Conservation (phyloP, 2,329 filamentous ascomycete species). For the Lizonia empirigonia region DNA sequence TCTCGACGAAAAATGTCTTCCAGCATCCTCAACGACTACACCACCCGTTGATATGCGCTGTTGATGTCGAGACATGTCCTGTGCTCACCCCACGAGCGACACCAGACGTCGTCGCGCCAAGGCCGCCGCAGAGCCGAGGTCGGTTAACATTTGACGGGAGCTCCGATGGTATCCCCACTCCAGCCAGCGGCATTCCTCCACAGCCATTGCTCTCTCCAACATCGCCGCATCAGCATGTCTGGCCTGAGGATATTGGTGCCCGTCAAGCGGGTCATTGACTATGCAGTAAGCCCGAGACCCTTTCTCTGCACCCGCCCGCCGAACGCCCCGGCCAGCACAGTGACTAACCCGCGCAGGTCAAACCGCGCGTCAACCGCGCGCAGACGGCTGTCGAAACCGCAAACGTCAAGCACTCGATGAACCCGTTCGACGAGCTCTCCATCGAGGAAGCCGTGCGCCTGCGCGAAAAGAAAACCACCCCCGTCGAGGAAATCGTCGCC, state of each 20-base stretch:
- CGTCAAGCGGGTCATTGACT: conserved; percentile 64
- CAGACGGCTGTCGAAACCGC: conserved; percentile 88
- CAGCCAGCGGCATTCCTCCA: conserved; percentile 9
- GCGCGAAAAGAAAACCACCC: conserved; percentile 72
- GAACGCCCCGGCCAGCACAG: too few species aligned
- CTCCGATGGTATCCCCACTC: conserved; percentile 30
- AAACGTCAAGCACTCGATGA: conserved; percentile 97
- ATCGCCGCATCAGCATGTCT: conserved; percentile 46
- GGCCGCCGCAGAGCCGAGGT: conserved; percentile 23
- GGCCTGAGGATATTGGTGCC: conserved; percentile 61
- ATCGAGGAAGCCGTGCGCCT: conserved; percentile 95
- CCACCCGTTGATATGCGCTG: too few species aligned
- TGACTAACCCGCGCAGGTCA: conserved; percentile 57
- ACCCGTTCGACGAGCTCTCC: conserved; percentile 98
- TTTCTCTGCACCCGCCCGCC: too few species aligned
- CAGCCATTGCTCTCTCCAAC: conserved; percentile 15
- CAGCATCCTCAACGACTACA: too few species aligned
- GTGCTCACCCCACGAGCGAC: conserved; percentile 4
- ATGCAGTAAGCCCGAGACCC: conserved; percentile 53
- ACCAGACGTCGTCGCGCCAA: conserved; percentile 15
- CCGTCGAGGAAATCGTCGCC: conserved; percentile 86
- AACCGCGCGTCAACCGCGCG: conserved; percentile 71
- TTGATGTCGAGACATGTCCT: too few species aligned
- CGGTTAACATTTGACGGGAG: conserved; percentile 22
- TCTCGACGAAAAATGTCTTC: too few species aligned